Conservation (phyloP, 1,284 basidiomycete genomes). For the Chalciporus sp. region DNA sequence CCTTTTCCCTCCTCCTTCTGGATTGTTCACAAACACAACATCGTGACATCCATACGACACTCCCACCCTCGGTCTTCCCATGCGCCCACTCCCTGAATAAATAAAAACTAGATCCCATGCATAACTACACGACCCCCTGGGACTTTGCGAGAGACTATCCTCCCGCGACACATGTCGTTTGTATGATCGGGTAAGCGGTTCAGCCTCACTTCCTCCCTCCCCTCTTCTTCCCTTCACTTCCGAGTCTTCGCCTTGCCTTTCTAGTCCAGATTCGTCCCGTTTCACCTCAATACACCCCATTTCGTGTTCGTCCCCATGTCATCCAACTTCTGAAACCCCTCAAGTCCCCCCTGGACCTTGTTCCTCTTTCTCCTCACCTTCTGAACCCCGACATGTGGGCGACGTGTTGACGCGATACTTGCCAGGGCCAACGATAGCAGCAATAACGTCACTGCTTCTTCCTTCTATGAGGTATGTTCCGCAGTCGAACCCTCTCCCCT, state of each 20-base stretch:
- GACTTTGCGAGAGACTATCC: slow-evolving; percentile 51
- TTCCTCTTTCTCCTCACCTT: background rate
- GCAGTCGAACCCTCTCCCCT: too few species aligned
- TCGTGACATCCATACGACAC: background rate
- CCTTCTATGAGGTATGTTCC: too few species aligned
- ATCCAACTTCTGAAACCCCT: too few species aligned
- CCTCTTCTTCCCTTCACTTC: background rate
- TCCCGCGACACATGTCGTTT: slow-evolving; percentile 51
- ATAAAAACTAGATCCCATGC: slow-evolving; percentile 35
- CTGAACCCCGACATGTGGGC: background rate
- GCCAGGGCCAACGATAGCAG: slow-evolving; percentile 37
- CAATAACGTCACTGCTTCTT: slow-evolving; percentile 10
- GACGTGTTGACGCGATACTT: background rate
- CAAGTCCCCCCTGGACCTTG: too few species aligned
- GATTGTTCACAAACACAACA: background rate
- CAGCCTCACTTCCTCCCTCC: background rate
- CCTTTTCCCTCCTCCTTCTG: background rate
- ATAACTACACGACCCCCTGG: slow-evolving; percentile 64
- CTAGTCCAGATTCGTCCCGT: background rate
- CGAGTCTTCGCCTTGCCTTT: background rate
- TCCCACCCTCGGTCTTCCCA: background rate
- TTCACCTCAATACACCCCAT: background rate
- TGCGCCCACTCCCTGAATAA: background rate
- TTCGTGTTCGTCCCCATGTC: background rate
- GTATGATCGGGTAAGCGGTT: slow-evolving; percentile 52